These are phyloP conservation scores for Hygrophoropsis aurantiaca DNA, from an alignment of 768 basidiomycete species.

Conservation along the genomic window DNA sequence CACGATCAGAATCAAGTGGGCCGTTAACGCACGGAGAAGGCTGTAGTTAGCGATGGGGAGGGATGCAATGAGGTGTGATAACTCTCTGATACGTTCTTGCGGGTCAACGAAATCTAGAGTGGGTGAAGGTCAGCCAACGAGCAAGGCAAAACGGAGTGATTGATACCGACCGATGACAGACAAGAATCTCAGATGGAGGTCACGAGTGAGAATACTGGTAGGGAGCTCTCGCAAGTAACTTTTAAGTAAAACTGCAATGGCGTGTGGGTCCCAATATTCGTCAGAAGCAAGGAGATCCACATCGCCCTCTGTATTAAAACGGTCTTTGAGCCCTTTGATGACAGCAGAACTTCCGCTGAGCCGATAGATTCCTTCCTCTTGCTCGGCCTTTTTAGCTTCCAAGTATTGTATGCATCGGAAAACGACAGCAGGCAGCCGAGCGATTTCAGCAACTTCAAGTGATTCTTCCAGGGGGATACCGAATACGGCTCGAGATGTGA, in stretches of 20 bases:
- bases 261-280: slow-evolving; percentile 97
- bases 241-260: slow-evolving; percentile 93
- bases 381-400: slow-evolving; percentile 89
- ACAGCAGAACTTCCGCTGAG: slow-evolving; percentile 93
- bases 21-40: slow-evolving; percentile 88
- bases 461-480: slow-evolving; percentile 86
- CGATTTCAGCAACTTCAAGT: slow-evolving; percentile 85
- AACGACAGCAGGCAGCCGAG: slow-evolving; percentile 88
- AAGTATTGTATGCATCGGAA: slow-evolving; percentile 96
- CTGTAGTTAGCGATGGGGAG: slow-evolving; percentile 93
- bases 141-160: slow-evolving; percentile 1
- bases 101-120: slow-evolving; percentile 81
- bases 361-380: slow-evolving; percentile 97
- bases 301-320: slow-evolving; percentile 98
- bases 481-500: slow-evolving; percentile 75
- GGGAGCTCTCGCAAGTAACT: slow-evolving; percentile 92
- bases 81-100: slow-evolving; percentile 84
- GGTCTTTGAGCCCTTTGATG: slow-evolving; percentile 90
- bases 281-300: slow-evolving; percentile 83
- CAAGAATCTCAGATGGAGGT: slow-evolving; percentile 88
- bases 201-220: slow-evolving; percentile 87
- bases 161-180: slow-evolving; percentile 83
- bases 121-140: slow-evolving; percentile 12
- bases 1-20: slow-evolving; percentile 93
- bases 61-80: slow-evolving; percentile 81